Base-by-base conservation (phyloP, 176 grass and related monocot genomes). In the Phyllostachys edulis region DNA sequence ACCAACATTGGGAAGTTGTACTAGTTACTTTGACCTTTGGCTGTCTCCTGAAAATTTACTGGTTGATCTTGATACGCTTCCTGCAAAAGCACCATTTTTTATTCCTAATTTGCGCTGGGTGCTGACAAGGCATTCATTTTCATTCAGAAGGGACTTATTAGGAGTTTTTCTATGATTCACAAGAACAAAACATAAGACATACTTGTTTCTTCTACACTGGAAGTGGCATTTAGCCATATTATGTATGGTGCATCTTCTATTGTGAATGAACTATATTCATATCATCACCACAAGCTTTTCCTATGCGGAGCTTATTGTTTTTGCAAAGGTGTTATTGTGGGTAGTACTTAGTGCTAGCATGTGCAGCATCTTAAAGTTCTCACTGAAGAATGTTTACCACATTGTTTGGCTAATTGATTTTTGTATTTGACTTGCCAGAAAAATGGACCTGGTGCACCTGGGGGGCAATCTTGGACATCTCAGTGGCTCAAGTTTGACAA, bases 401-500 rank as follows among this genome's bases (percentile, higher is more conserved):
- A 78, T 20, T 75, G 34, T 17, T 76, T 8, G 9, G 17, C 12
- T 76, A 55, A 57, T 71, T 26, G 2, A 65, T 46, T 90, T 14
- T 45, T 89, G 47, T 74, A 1, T 9, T 71, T 77, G 2, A 71
- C 49, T 78, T 56, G 11, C 37, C 39, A 98, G 95, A 98, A 95
- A 95, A 86, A 95, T 87, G 95, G 95, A 65, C 95, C 95, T 85
- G 95, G 95, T 75, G 87, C 95, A 60, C 91, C 95, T 77, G 95
- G 92, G 62, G 95, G 95, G 8, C 95, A 95, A 61, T 95, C 95
- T 80, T 98, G 95, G 95, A 98, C 95, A 71, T 90, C 82, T 65
- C 87, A 93, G 72, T 98, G 95, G 95, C 88, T 95, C 63, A 95
- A 95, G 85, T 98, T 98, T 56, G 95, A 98, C 60, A 98, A 98